These are phyloP conservation scores for Eucalyptus lansdowneana DNA, from an alignment of 345 rosid species.

Conservation along the genomic window DNA sequence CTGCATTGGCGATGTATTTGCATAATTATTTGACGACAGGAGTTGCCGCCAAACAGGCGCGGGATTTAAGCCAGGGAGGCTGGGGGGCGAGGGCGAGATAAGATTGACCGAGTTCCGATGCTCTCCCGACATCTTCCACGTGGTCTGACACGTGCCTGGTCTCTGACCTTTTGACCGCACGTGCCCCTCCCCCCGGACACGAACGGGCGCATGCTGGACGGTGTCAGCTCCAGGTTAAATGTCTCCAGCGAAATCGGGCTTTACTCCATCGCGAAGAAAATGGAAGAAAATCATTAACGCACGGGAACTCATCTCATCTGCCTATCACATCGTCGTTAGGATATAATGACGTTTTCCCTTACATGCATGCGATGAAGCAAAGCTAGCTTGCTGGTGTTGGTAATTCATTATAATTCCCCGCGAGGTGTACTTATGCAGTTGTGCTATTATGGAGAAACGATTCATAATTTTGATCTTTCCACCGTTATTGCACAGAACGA, in stretches of 20 bases:
- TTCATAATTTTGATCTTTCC: background rate
- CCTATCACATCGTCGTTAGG: background rate
- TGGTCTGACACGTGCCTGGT: background rate
- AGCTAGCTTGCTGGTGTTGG: background rate
- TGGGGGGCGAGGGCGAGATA: background rate
- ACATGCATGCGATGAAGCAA: background rate
- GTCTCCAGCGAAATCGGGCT: background rate
- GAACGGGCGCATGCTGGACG: background rate
- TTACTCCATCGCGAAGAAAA: background rate
- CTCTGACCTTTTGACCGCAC: background rate
- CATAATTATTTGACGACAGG: background rate
- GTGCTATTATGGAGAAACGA: background rate
- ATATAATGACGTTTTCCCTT: background rate
- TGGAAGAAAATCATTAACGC: background rate
- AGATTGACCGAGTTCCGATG: background rate
- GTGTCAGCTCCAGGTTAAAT: background rate
- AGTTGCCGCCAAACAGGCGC: background rate
- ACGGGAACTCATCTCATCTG: background rate
- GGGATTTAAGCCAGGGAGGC: background rate
- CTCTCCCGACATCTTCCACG: background rate
- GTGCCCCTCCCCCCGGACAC: background rate
- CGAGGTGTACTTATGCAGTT: background rate
- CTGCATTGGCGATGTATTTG: background rate
- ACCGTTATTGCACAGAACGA: background rate
- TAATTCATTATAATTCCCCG: background rate